Evolutionary conservation across 2,329 filamentous ascomycete species (phyloP), one percentile per base, ranked within the genome.

Genomic region (Hypoxylon sp.): DNA sequence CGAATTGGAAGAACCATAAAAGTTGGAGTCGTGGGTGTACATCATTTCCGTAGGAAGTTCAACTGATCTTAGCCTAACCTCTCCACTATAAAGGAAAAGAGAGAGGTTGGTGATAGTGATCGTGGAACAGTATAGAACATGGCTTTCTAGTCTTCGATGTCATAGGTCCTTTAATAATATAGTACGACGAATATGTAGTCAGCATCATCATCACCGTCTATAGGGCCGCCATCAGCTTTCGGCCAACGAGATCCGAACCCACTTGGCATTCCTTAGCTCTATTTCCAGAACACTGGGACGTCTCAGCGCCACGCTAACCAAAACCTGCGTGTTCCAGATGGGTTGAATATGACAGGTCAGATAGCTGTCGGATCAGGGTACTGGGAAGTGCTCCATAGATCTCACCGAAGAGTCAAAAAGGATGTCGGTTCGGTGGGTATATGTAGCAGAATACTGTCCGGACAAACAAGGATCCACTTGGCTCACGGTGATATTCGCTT

Each of bases 211-310:
- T 19, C 63, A 58, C 22, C 53, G 50, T 59, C 59, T 50, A 17
- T 37, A 58, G 35, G 47, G 47, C 14, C 53, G 37, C 24, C 59
- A 44, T 22, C 62, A 64, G 19, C 42, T 44, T 60, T 63, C 67
- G 63, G 67, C 69, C 61, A 67, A 13, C 54, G 39, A 67, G 69
- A 70, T 70, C 69, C 67, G 69, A 71, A 66, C 22, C 63, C 61
- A 51, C 67, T 67, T 70, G 63, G 67, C 63, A 52, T 59, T 52
- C 50, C 53, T 63, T 65, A 67, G 60, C 61, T 65, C 59, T 69
- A 66, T 71, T 70, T 67, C 69, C 69, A 70, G 69, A 63, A 67
- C 61, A 67, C 60, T 66, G 69, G 69, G 63, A 69, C 67, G 67
- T 71, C 66, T 70, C 69, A 67, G 61, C 42, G 61, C 50, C 47